Percentiles rank a stretch among this genome's conserved stretches.
These are phyloP conservation scores for Cladophialophora carrionii DNA, from an alignment of 2,329 filamentous ascomycete genomes.

Conservation along the genomic window DNA sequence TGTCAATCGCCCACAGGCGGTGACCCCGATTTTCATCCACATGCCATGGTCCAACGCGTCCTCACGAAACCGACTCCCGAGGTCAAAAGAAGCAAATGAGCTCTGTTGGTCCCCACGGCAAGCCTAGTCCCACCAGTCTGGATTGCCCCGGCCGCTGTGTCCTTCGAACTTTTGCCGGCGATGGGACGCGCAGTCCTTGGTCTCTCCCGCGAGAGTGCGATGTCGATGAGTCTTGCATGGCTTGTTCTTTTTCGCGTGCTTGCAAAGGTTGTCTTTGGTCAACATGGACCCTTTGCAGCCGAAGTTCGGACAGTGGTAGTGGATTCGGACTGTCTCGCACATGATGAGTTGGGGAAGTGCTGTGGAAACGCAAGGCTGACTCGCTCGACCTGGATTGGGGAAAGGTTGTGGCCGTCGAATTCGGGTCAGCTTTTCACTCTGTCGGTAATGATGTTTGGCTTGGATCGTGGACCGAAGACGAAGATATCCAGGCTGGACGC, in stretches of 20 bases:
- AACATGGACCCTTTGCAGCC: constrained; percentile 24
- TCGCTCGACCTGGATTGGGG: background rate
- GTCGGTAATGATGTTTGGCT: background rate
- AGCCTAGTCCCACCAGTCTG: constrained; percentile 25
- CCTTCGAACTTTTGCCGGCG: constrained; percentile 25
- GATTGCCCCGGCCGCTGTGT: constrained; percentile 25
- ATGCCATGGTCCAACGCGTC: background rate
- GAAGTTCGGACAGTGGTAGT: constrained; percentile 19
- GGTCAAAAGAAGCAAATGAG: background rate
- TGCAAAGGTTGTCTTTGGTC: constrained; percentile 16
- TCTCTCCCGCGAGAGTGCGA: constrained; percentile 21
- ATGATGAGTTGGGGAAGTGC: constrained; percentile 7
- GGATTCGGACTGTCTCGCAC: constrained; percentile 29
- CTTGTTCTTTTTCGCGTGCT: constrained; percentile 24
- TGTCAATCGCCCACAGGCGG: background rate
- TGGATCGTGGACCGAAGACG: background rate
- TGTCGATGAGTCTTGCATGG: constrained; percentile 17
- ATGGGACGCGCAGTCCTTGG: constrained; percentile 24
- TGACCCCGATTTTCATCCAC: background rate
- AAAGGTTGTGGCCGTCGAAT: background rate
- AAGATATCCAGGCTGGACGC: background rate
- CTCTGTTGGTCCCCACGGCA: background rate
- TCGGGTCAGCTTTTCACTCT: background rate
- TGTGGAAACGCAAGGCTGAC: background rate
- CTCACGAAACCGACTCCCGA: background rate